These are phyloP conservation scores for Candida koratica DNA, from an alignment of 805 yeast genomes.

Conservation along the genomic window DNA sequence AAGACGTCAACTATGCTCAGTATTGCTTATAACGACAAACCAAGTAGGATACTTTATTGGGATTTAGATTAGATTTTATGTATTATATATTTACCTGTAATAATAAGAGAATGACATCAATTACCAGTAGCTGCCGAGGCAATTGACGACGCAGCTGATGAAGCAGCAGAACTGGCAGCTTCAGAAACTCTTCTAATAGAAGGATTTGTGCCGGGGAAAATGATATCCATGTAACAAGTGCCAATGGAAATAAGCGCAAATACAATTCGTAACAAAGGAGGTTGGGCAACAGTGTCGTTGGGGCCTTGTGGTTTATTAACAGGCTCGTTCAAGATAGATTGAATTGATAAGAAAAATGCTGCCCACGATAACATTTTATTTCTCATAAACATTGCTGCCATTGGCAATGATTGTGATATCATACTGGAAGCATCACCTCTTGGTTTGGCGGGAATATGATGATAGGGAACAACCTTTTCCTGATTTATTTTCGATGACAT, in stretches of 20 bases:
- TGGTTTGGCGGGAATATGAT: conserved; percentile 47
- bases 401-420: conserved; percentile 56
- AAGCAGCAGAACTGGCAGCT: conserved; percentile 18
- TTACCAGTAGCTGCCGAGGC: conserved; percentile 9
- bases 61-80: conserved; percentile 1
- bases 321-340: conserved; percentile 45
- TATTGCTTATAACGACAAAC: conserved; percentile 33
- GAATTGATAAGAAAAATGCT: conserved; percentile 48
- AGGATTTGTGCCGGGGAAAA: conserved; percentile 43
- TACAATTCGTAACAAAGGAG: conserved; percentile 44
- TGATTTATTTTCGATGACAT: conserved; percentile 26
- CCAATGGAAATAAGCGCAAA: conserved; percentile 46
- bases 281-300: conserved; percentile 30
- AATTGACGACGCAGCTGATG: conserved; percentile 8
- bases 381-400: conserved; percentile 67
- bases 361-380: conserved; percentile 57
- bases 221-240: conserved; percentile 53
- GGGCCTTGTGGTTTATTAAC: conserved; percentile 23
- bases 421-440: conserved; percentile 41
- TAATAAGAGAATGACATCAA: conserved; percentile 1
- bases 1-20: conserved; percentile 21
- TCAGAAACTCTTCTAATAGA: conserved; percentile 21
- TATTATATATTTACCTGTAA: conserved; percentile 7
- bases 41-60: conserved; percentile 27
- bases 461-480: conserved; percentile 37